Conservation (phyloP, 352 stramenopile species). For the Saprolegnia diclina region DNA sequence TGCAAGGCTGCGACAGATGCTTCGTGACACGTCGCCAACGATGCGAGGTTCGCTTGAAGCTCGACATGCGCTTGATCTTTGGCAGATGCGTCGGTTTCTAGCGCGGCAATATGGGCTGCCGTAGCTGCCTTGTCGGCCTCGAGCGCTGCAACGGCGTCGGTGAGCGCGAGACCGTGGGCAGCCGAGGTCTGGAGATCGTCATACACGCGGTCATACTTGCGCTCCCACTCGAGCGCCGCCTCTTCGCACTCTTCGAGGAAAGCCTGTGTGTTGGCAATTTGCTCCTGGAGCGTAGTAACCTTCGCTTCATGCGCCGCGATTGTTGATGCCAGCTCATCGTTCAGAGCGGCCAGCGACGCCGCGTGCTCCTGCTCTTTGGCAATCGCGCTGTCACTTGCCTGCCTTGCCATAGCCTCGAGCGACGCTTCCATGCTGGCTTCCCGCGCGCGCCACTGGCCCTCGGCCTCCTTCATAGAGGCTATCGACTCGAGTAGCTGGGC, state of each 20-base stretch:
- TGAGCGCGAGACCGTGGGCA: background rate
- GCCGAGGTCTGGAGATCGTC: background rate
- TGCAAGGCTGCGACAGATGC: too few species aligned
- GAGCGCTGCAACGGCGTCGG: background rate
- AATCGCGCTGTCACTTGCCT: background rate
- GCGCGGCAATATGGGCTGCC: background rate
- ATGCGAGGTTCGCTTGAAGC: too few species aligned
- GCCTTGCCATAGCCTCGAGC: background rate
- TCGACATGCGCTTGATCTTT: background rate
- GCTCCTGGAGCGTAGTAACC: background rate
- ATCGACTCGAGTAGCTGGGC: background rate
- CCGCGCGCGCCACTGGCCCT: background rate
- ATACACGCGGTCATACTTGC: constrained; percentile 1
- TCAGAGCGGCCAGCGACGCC: background rate
- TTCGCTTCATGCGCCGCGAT: background rate
- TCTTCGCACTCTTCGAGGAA: constrained; percentile 19
- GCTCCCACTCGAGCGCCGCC: constrained; percentile 15
- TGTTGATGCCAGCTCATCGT: background rate
- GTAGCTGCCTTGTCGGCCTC: background rate
- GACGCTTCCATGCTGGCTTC: background rate
- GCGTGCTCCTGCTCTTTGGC: background rate
- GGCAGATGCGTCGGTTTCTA: background rate
- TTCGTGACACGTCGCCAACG: too few species aligned
- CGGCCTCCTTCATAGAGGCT: background rate
- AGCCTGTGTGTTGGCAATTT: constrained; percentile 15